Evolutionary conservation across 768 basidiomycete species (phyloP), one percentile per base, ranked within the genome.

Genomic region (Kwoniella sp.): DNA sequence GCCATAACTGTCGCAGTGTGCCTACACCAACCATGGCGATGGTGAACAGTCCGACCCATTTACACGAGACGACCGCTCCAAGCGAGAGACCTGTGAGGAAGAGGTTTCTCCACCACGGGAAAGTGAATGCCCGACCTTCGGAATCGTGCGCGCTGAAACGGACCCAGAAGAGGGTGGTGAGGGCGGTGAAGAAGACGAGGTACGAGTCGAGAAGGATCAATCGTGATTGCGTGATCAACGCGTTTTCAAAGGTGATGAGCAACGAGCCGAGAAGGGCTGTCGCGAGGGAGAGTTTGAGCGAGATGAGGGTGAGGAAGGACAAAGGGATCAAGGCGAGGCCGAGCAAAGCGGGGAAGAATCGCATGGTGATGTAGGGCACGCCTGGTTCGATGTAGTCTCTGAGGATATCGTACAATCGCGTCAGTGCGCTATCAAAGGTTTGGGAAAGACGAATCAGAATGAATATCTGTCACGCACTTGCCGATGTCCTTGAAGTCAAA

Each of bases 401-500:
- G 50, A 26, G n/a, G 53, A n/a, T n/a, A n/a, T n/a, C n/a, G n/a
- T n/a, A n/a, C n/a, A n/a, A 29, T 59, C 13, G 15, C 22, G 13
- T 12, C 20, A 48, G n/a, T 55, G 7, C n/a, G n/a, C n/a, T n/a
- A n/a, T n/a, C n/a, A 29, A 15, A 23, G 2, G 25, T 61, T 26
- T 37, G 50, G 30, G 11, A 4, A n/a, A 7, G 13, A 51, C 41
- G 13, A 45, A 30, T 45, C 37, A 13, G 23, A 34, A 34, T 34
- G 5, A 13, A 31, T 12, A 4, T 29, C n/a, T 30, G 38, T 7
- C 0, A 67, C 73, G 84, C 76, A 94, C 93, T 93, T 94, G 84
- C 88, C 93, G 69, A 98, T 98, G 58, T 97, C 94, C 78, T 95
- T 92, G 80, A 98, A 99, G 79, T 97, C 95, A 79, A 98, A 98